phyloP scores from a whole-genome alignment of 2,329 filamentous ascomycete genomes.

The Neurospora crassa region DNA sequence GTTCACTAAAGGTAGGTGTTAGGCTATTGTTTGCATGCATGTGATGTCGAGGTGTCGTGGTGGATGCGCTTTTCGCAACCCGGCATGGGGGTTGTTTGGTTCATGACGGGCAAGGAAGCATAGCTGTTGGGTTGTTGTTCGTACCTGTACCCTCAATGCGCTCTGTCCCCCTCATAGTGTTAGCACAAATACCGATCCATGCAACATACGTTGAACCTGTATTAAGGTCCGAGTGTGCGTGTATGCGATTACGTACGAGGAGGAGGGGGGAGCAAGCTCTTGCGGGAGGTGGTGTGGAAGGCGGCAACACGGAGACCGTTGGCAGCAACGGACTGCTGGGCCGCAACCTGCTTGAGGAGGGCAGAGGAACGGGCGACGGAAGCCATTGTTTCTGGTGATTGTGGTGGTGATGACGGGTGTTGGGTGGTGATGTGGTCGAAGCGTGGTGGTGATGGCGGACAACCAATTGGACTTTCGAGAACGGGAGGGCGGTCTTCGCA shows the following conservation, averaged over 20 bases:
- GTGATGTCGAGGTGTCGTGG: background rate
- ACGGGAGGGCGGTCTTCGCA: background rate
- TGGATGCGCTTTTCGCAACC: background rate
- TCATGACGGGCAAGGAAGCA: background rate
- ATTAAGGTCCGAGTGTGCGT: background rate
- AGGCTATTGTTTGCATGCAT: background rate
- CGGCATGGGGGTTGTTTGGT: background rate
- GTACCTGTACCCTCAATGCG: slow-evolving; percentile 66
- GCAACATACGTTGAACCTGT: slow-evolving; percentile 33
- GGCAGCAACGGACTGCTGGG: slow-evolving; percentile 24
- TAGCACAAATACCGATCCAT: slow-evolving; percentile 7
- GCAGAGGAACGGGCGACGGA: slow-evolving; percentile 42
- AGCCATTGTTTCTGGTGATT: slow-evolving; percentile 35
- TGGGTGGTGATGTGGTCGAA: slow-evolving; percentile 14
- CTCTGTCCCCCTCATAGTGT: slow-evolving; percentile 39
- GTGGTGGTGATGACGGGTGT: slow-evolving; percentile 8
- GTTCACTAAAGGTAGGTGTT: slow-evolving; percentile 52
- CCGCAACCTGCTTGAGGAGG: slow-evolving; percentile 42
- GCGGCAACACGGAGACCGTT: slow-evolving; percentile 53
- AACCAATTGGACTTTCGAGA: background rate
- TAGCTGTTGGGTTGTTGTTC: slow-evolving; percentile 9
- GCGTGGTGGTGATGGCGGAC: slow-evolving; percentile 1
- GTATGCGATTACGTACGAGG: slow-evolving; percentile 56
- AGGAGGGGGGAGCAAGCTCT: slow-evolving; percentile 69
- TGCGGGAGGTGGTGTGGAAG: slow-evolving; percentile 76